phyloP scores from a whole-genome alignment of 257 asterid genomes.

The Ajuga chamaepitys region DNA sequence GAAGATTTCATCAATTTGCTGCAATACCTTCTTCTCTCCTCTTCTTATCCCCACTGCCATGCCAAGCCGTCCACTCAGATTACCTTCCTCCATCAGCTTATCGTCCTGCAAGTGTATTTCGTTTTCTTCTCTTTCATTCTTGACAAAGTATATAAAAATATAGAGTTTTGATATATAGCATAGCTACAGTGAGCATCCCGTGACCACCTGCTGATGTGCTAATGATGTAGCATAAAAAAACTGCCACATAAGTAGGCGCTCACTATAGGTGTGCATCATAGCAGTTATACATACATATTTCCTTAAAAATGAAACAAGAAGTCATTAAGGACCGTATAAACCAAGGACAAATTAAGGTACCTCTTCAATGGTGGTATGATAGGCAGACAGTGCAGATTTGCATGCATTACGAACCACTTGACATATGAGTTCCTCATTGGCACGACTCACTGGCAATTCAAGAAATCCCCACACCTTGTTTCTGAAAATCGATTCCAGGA shows the following conservation, averaged over 20 bases:
- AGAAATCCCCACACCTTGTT: slow-evolving; percentile 74
- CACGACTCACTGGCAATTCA: slow-evolving; percentile 68
- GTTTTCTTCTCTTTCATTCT: no score
- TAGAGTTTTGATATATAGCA: no score
- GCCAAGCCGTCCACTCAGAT: slow-evolving; percentile 54
- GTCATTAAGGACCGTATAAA: no score
- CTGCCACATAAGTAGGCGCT: no score
- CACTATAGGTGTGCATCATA: no score
- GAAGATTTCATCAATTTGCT: slow-evolving; percentile 61
- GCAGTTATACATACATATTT: no score
- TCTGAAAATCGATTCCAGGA: slow-evolving; percentile 74
- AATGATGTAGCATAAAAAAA: no score
- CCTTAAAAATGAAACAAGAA: no score
- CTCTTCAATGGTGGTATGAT: slow-evolving; percentile 84
- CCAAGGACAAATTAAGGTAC: no score
- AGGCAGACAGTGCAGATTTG: slow-evolving; percentile 68
- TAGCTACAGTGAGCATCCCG: no score
- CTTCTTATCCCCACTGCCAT: slow-evolving; percentile 67
- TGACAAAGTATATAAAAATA: no score
- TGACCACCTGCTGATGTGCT: no score
- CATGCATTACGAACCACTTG: slow-evolving; percentile 61
- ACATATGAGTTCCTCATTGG: slow-evolving; percentile 87
- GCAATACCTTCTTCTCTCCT: slow-evolving; percentile 92
- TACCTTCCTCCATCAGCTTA: slow-evolving; percentile 58
- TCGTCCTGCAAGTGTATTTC: slow-evolving; percentile 53